phyloP scores from a whole-genome alignment of 2,329 filamentous ascomycete genomes.

The Colletotrichum liaoningense region DNA sequence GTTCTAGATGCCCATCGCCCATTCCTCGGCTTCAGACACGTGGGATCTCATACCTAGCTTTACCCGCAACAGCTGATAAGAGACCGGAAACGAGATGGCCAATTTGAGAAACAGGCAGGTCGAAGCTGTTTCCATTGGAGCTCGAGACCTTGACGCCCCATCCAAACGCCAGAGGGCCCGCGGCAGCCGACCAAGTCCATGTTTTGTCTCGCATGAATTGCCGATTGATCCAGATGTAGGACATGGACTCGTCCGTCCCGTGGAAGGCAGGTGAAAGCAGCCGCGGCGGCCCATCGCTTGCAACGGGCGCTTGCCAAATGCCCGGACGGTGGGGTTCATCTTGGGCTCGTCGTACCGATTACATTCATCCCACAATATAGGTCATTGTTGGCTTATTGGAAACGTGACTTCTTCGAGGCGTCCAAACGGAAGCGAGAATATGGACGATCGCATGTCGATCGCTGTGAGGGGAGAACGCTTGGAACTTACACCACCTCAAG shows the following conservation, averaged over 20 bases:
- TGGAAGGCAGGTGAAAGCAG: neutral
- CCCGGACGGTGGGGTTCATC: neutral
- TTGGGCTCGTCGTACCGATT: neutral
- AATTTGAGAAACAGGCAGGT: neutral
- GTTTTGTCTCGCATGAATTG: neutral
- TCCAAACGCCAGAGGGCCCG: neutral
- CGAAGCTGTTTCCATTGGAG: neutral
- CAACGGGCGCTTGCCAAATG: neutral
- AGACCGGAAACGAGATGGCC: neutral
- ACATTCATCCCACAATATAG: neutral
- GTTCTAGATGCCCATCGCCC: conserved; percentile 12
- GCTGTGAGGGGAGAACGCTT: conserved; percentile 1
- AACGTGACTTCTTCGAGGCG: neutral
- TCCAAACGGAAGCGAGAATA: conserved; percentile 2
- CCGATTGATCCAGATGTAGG: neutral
- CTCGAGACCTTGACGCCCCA: neutral
- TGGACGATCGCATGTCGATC: conserved; percentile 30
- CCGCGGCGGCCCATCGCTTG: neutral
- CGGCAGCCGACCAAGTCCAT: neutral
- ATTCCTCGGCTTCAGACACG: neutral
- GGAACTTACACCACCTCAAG: neutral
- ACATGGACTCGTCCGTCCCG: neutral
- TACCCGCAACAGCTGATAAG: neutral
- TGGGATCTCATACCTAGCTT: neutral
- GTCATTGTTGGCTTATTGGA: neutral